phyloP scores from a whole-genome alignment of 768 basidiomycete species.

The Leccinum sublutescens region DNA sequence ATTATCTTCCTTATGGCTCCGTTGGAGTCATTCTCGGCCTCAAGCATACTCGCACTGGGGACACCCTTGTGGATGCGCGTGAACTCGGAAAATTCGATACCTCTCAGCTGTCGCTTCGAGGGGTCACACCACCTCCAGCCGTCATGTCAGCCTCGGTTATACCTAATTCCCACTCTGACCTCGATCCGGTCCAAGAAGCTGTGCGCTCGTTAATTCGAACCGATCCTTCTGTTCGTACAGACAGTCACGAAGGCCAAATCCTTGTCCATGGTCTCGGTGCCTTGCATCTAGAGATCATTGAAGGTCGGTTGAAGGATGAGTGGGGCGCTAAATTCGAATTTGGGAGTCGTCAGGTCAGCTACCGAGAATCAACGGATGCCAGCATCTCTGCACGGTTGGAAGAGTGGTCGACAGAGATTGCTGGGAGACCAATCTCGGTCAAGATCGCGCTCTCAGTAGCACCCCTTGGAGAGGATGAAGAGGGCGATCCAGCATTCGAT shows the following conservation, averaged over 20 bases:
- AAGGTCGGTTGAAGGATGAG: conserved; percentile 76
- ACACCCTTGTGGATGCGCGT: conserved; percentile 67
- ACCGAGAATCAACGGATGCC: conserved; percentile 56
- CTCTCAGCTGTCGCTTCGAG: conserved; percentile 46
- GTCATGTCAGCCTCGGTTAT: conserved; percentile 84
- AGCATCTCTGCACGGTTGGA: conserved; percentile 33
- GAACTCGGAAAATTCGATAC: conserved; percentile 34
- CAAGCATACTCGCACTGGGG: conserved; percentile 82
- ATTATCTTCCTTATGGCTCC: conserved; percentile 74
- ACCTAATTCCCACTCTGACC: conserved; percentile 76
- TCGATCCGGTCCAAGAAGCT: conserved; percentile 75
- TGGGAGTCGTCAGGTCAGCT: conserved; percentile 75
- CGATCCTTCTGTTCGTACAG: conserved; percentile 84
- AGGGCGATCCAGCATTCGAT: conserved; percentile 69
- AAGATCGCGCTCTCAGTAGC: conserved; percentile 55
- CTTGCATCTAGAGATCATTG: conserved; percentile 86
- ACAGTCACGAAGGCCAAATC: conserved; percentile 78
- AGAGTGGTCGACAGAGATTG: conserved; percentile 61
- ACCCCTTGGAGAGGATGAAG: conserved; percentile 51
- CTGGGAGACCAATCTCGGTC: conserved; percentile 53
- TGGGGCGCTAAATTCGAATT: conserved; percentile 78
- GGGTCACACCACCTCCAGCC: conserved; percentile 75
- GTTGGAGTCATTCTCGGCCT: conserved; percentile 85
- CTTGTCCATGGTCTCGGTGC: conserved; percentile 83
- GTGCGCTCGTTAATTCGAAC: conserved; percentile 73